These are phyloP conservation scores for Berberis vulgaris DNA, from an alignment of 164 flowering plant species.

Conservation along the genomic window DNA sequence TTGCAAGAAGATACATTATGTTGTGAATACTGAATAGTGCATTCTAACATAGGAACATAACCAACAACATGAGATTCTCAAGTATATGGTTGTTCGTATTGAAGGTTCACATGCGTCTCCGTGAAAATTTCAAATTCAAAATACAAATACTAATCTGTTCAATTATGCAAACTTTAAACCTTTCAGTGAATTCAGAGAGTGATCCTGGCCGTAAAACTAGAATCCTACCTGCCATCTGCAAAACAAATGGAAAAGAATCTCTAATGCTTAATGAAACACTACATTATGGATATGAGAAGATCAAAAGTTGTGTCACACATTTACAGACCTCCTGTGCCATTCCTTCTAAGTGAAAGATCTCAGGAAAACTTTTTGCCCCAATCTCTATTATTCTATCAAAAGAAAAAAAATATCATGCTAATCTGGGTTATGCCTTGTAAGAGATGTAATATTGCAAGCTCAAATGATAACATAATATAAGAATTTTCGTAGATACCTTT, in stretches of 20 bases:
- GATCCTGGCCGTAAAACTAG: conserved; percentile 70
- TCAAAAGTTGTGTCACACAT: background rate
- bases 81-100: too few relatives aligned
- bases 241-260: conserved; percentile 6
- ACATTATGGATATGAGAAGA: too few relatives aligned
- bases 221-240: conserved; percentile 85
- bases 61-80: too few relatives aligned
- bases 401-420: background rate
- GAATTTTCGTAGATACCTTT: conserved; percentile 34
- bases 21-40: too few relatives aligned
- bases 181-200: conserved; percentile 63
- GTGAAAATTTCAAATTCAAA: background rate
- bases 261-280: too few relatives aligned
- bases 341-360: conserved; percentile 54
- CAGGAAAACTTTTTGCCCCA: conserved; percentile 69
- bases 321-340: conserved; percentile 60
- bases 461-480: background rate
- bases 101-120: too few relatives aligned
- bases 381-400: conserved; percentile 68
- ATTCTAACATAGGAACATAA: too few relatives aligned
- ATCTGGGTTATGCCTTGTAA: conserved; percentile 1
- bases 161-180: conserved; percentile 28
- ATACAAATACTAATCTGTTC: background rate
- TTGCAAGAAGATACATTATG: too few relatives aligned
- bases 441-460: background rate